Evolutionary conservation across 768 basidiomycete species (phyloP), one percentile per base, ranked within the genome.

Genomic region (Boletus patriciae): DNA sequence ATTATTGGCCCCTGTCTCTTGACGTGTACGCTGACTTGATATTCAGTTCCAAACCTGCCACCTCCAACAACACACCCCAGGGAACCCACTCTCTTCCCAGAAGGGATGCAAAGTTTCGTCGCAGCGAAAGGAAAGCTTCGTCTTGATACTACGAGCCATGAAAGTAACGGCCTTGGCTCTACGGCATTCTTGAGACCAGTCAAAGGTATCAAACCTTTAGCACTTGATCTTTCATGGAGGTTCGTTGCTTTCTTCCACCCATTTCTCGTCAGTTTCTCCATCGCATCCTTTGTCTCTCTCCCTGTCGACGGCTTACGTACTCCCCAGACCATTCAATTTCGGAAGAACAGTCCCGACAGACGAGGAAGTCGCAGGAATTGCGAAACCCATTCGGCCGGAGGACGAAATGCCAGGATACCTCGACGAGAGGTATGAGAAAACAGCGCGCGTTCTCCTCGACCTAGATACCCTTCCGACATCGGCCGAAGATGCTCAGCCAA

Each of bases 221-320:
- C 78, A 21, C 74, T 90, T 15, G 77, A 82, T 33, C 71, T 91
- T 48, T 83, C 85, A 15, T 90, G 88, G 88, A 79, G 80, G 88
- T 88, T 55, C 47, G 80, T 74, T 50, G 34, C 47, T 49, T 52
- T 36, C 21, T 52, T 33, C 27, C 10, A 8, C 25, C 8, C n/a
- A 6, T 34, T 34, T 34, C 34, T 29, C 21, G 25, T 19, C 33
- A 15, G 15, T 45, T 37, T 37, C 34, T 46, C 42, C 23, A 3
- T 33, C 19, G 29, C 19, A 15, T 49, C 33, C 13, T 54, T 47
- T 34, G 19, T 34, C 34, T 55, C n/a, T 29, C 36, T 44, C 13
- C 29, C 5, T 41, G 11, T 9, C n/a, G n/a, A 58, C 18, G n/a
- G 38, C 43, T 62, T 36, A 45, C 50, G 36, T 54, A 40, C 57